Evolutionary conservation across 148 eudicot genomes (phyloP), one percentile per base, ranked within the genome.

Genomic region (Tetragonia tetragonoides): DNA sequence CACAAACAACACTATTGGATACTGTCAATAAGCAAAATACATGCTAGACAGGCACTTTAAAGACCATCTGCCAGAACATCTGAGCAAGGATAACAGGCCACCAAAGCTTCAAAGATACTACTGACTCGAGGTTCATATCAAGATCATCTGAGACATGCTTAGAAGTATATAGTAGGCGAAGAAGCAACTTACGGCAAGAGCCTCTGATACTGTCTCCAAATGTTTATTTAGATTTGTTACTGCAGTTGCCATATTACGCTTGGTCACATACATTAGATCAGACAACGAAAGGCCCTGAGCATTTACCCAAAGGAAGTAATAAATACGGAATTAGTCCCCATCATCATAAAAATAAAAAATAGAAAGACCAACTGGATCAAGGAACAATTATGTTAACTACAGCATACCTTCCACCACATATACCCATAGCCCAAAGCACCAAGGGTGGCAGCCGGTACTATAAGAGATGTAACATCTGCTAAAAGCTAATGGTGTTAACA

Each of bases 321-420:
- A 63, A 40, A 24, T 1, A 66, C 24, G 7, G 40, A 70, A 46
- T 28, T 59, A 72, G 71, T 74, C 56, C 34, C 21, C 34, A 46
- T 67, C 66, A 41, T 7, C 21, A 28, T 28, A 28, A 28, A 28
- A 28, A 0, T 28, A 28, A 0, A 1, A 28, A 49, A 10, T 14
- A 49, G 12, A 49, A 49, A 10, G 14, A 49, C 14, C 57, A 59
- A 34, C 40, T 16, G 38, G 57, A 41, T 64, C 46, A 76, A 18
- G 20, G 42, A 16, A 46, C 69, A 42, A 23, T 46, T 23, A 66
- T 37, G 3, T 68, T 61, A 57, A 49, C 38, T 61, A 64, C n/a
- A 17, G 56, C 49, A 75, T 75, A 95, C 99, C 96, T 95, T 95
- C 99, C 93, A 95, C 99, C 97, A 92, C 97, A 95, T 95, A 84